A percentile compares a stretch with the other conserved stretches of the same genome.
phyloP scores from a whole-genome alignment of 164 flowering plant genomes.

The Brasenia schreberi region DNA sequence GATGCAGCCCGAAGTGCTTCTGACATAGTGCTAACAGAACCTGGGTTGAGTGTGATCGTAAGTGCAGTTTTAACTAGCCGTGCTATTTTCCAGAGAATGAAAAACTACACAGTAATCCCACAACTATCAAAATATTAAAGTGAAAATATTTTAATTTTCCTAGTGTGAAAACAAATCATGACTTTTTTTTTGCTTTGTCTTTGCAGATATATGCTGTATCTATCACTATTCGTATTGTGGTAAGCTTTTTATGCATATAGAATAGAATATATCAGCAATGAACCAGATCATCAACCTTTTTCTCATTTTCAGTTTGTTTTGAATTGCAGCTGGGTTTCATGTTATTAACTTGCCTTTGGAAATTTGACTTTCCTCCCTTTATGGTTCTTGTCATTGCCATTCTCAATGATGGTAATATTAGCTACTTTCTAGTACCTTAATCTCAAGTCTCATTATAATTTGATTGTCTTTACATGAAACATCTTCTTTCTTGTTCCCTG shows the following conservation, averaged over 20 bases:
- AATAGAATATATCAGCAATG: no score
- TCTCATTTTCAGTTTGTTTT: no score
- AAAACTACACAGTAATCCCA: constrained; percentile 1
- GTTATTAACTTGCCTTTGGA: constrained; percentile 83
- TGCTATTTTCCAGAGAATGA: constrained; percentile 5
- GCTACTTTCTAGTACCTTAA: not conserved
- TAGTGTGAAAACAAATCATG: no score
- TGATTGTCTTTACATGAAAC: not conserved
- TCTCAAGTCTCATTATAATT: not conserved
- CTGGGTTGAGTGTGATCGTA: constrained; percentile 2
- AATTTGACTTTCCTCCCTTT: constrained; percentile 84
- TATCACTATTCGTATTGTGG: constrained; percentile 91
- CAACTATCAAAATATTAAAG: no score
- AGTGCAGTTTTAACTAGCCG: constrained; percentile 5
- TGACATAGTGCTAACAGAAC: not conserved
- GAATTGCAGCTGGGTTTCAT: constrained; percentile 69
- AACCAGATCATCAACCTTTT: no score
- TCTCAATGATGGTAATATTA: constrained; percentile 67
- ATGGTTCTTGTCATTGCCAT: constrained; percentile 92
- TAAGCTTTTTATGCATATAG: no score
- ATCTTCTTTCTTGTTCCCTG: not conserved
- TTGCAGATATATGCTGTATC: constrained; percentile 97
- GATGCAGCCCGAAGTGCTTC: constrained; percentile 6
- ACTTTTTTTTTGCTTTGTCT: no score
- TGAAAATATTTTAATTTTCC: no score